These are phyloP conservation scores for Jacaranda copaia DNA, from an alignment of 257 asterid species.

Conservation along the genomic window DNA sequence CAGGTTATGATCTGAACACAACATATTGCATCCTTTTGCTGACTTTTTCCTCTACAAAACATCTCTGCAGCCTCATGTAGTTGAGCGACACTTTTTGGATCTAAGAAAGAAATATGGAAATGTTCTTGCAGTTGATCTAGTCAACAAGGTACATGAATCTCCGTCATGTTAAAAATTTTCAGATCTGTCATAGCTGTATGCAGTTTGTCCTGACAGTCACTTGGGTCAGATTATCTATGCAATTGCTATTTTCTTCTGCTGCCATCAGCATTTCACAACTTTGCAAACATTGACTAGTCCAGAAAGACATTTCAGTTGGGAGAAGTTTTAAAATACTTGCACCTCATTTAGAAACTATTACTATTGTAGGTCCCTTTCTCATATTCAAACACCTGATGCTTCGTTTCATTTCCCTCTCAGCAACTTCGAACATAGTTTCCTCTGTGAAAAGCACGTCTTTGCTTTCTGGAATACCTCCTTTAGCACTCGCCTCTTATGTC, in stretches of 20 bases:
- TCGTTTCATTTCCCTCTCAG: no score
- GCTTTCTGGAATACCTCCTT: no score
- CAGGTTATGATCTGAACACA: slow-evolving; percentile 31
- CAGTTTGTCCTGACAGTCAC: slow-evolving; percentile 14
- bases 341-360: no score
- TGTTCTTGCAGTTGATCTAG: slow-evolving; percentile 86
- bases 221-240: background rate
- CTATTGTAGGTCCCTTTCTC: no score
- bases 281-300: background rate
- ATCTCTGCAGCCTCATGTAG: slow-evolving; percentile 78
- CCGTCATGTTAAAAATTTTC: slow-evolving; percentile 22
- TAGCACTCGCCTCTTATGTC: no score
- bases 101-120: slow-evolving; percentile 93
- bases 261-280: slow-evolving; percentile 1
- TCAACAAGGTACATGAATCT: slow-evolving; percentile 68
- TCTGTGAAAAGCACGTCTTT: no score
- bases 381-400: no score
- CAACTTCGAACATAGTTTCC: no score
- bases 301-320: background rate
- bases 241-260: slow-evolving; percentile 5
- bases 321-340: background rate
- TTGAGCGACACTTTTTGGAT: slow-evolving; percentile 90
- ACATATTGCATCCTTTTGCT: slow-evolving; percentile 33
- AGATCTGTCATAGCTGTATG: background rate
- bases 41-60: slow-evolving; percentile 32